Base-by-base conservation (phyloP, 352 stramenopile genomes). In the Phytophthora pini region DNA sequence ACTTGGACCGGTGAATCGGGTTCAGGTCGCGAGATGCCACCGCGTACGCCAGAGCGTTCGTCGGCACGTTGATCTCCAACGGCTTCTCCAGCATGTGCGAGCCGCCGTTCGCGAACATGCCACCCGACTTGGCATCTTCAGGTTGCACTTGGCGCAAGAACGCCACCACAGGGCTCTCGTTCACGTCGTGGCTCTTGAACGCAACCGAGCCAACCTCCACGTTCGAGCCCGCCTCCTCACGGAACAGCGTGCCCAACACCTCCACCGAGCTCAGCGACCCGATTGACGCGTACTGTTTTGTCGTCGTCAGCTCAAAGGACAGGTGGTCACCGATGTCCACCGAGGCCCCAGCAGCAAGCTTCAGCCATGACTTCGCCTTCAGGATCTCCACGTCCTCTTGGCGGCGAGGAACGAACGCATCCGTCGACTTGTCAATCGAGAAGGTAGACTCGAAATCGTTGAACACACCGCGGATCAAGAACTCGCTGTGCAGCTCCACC, bases 1-100 rank as follows among this genome's bases (percentile, higher is more conserved):
- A 90, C 47, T 71, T 75, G 10, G 87, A 94, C 4, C 89, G 84
- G 56, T 97, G 87, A 52, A 97, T 97, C 32, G 89, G 84, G 68
- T 97, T 97, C 66, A 95, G 51, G 51, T 97, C 89, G 27, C 87
- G 82, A 36, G 88, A 96, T 26, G 88, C 87, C 6, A 90, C 74
- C 0, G 89, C 88, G 53, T 97, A 97, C 3, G 61, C 73, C 12
- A 90, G 63, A 12, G 86, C 87, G 48, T 77, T 79, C 15, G 57
- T 65, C 5, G 89, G 89, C 3, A 93, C 86, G 6, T 82, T 51
- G 38, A 94, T 92, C 34, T 80, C 72, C 17, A 90, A 17, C 5
- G 89, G 89, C 65, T 76, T 80, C 46, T 88, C 80, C 3, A 94
- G 46, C 55, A 94, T 70, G 53, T 92, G 74, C 47, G 84, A 89